phyloP scores from a whole-genome alignment of 192 early-diverging fungal genomes.

The Podila clonocystis region DNA sequence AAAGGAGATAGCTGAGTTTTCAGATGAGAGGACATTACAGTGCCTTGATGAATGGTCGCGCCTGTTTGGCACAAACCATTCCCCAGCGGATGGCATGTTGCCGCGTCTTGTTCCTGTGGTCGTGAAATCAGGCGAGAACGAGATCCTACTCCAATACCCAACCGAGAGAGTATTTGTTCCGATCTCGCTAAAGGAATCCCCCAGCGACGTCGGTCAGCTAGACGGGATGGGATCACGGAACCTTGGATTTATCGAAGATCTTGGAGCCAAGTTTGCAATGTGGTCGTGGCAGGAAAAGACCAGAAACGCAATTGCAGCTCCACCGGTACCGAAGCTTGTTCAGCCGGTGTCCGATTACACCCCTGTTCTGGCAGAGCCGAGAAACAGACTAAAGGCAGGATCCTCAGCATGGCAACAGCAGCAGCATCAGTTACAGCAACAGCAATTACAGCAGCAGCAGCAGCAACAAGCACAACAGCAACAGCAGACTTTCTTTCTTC shows the following conservation, averaged over 20 bases:
- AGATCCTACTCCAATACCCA: slow-evolving; percentile 36
- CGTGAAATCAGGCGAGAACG: slow-evolving; percentile 22
- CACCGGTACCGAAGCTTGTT: slow-evolving; percentile 39
- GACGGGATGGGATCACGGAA: slow-evolving; percentile 46
- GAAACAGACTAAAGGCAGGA: slow-evolving; percentile 37
- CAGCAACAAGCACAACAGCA: slow-evolving; percentile 42
- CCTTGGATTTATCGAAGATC: slow-evolving; percentile 43
- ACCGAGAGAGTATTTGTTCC: slow-evolving; percentile 41
- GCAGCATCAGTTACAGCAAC: slow-evolving; percentile 26
- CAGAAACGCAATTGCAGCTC: slow-evolving; percentile 42
- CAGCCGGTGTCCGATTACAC: slow-evolving; percentile 36
- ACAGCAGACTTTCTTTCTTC: slow-evolving; percentile 21
- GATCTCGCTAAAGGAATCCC: slow-evolving; percentile 39
- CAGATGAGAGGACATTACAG: slow-evolving; percentile 28
- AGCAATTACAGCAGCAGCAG: slow-evolving; percentile 35
- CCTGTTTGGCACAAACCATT: slow-evolving; percentile 32
- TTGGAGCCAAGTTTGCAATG: slow-evolving; percentile 40
- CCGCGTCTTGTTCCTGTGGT: slow-evolving; percentile 36
- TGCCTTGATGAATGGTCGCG: slow-evolving; percentile 32
- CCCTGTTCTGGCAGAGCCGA: slow-evolving; percentile 33
- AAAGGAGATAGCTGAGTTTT: slow-evolving; percentile 15
- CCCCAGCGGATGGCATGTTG: neutral
- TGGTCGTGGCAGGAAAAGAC: slow-evolving; percentile 51
- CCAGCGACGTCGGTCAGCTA: slow-evolving; percentile 41
- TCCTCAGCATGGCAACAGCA: slow-evolving; percentile 48